Percentiles rank a stretch among this genome's conserved stretches.
phyloP scores from a whole-genome alignment of 108 stramenopile species.

The Skeletonema marinoi region DNA sequence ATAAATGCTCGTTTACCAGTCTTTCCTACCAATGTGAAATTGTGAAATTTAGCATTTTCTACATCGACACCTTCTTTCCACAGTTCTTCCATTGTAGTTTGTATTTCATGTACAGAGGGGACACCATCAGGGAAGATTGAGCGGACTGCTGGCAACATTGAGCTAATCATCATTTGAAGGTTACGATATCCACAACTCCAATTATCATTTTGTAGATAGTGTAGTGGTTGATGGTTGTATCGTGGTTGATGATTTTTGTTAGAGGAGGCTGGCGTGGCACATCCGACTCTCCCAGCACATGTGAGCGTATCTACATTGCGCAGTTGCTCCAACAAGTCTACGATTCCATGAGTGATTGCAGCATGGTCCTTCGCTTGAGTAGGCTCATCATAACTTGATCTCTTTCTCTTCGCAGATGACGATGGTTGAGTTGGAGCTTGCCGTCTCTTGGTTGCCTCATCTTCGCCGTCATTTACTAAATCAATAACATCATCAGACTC shows the following conservation, averaged over 20 bases:
- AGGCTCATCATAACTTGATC: background rate
- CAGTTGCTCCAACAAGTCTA: background rate
- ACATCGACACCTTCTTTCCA: slow-evolving; percentile 78
- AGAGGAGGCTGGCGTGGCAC: background rate
- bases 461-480: background rate
- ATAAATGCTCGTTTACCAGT: slow-evolving; percentile 40
- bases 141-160: slow-evolving; percentile 51
- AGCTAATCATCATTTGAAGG: slow-evolving; percentile 75
- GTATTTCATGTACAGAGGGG: slow-evolving; percentile 60
- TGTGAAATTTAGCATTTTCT: slow-evolving; percentile 66
- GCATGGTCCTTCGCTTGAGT: background rate
- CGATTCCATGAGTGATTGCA: background rate
- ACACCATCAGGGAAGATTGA: slow-evolving; percentile 49
- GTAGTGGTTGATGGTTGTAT: slow-evolving; percentile 31
- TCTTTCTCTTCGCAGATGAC: background rate
- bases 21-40: slow-evolving; percentile 50
- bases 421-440: background rate
- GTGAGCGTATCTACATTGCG: background rate
- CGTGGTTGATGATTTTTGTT: slow-evolving; percentile 26
- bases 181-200: slow-evolving; percentile 87
- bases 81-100: slow-evolving; percentile 57
- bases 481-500: background rate
- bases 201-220: slow-evolving; percentile 65
- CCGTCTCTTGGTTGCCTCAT: background rate
- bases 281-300: background rate